Evolutionary conservation across 2,329 filamentous ascomycete genomes (phyloP).

Genomic region (Botrytis fabae): DNA sequence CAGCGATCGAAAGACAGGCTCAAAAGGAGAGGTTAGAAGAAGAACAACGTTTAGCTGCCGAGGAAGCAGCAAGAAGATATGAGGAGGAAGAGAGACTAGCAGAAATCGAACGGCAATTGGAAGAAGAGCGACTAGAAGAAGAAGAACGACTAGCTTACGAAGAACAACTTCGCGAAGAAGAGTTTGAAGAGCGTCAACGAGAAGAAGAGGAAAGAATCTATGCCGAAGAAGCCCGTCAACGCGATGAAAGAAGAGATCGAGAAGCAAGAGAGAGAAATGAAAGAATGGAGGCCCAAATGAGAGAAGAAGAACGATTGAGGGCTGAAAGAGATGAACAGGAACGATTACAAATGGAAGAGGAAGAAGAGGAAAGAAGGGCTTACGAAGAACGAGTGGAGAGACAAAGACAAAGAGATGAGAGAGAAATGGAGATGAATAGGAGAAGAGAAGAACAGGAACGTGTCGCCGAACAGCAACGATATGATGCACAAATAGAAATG

Average conservation of each 20-base stretch:
- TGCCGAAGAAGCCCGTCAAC: slow-evolving; percentile 16
- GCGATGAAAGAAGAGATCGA: slow-evolving; percentile 9
- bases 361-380: slow-evolving; percentile 21
- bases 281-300: slow-evolving; percentile 11
- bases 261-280: slow-evolving; percentile 8
- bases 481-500: slow-evolving; percentile 17
- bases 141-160: slow-evolving; percentile 17
- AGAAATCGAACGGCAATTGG: slow-evolving; percentile 6
- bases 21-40: slow-evolving; percentile 10
- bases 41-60: slow-evolving; percentile 17
- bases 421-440: slow-evolving; percentile 2
- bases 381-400: slow-evolving; percentile 5
- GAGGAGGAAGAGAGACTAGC: slow-evolving; percentile 14
- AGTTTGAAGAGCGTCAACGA: slow-evolving; percentile 10
- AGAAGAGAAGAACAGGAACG: slow-evolving; percentile 17
- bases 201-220: slow-evolving; percentile 19
- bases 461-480: slow-evolving; percentile 9
- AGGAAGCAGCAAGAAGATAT: slow-evolving; percentile 1
- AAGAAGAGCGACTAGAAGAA: slow-evolving; percentile 14
- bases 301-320: slow-evolving; percentile 9
- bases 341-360: slow-evolving; percentile 21
- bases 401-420: slow-evolving; percentile 15
- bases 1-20: background rate
- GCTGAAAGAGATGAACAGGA: slow-evolving; percentile 20
- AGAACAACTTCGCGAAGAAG: slow-evolving; percentile 16